phyloP scores from a whole-genome alignment of 345 rosid species.

The Sonneratia alba region DNA sequence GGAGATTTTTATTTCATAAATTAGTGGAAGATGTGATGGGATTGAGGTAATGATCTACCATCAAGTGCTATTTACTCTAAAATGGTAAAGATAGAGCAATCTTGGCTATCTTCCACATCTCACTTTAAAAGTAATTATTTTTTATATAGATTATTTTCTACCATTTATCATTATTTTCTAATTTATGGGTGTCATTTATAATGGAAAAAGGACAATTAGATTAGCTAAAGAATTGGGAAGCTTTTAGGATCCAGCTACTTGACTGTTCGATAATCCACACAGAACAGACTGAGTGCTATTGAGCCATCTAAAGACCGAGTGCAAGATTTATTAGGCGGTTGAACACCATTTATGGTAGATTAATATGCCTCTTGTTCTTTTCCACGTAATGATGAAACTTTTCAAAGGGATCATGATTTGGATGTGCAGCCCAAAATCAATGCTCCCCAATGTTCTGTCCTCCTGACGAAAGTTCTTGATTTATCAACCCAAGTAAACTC shows the following conservation, averaged over 20 bases:
- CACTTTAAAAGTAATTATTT: no score
- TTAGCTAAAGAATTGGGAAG: no score
- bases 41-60: constrained; percentile 4
- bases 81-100: not conserved
- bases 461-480: constrained; percentile 3
- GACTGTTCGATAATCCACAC: no score
- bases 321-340: no score
- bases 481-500: not conserved
- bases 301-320: no score
- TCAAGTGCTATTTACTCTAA: constrained; percentile 6
- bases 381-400: constrained; percentile 36
- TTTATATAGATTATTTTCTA: no score
- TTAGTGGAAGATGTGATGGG: constrained; percentile 7
- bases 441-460: not conserved
- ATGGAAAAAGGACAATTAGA: no score
- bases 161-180: no score
- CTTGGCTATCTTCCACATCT: no score
- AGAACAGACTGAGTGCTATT: no score
- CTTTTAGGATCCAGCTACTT: no score
- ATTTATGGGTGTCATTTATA: no score
- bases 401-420: constrained; percentile 28
- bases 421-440: constrained; percentile 18
- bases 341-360: not conserved
- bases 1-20: not conserved
- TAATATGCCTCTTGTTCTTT: constrained; percentile 10